Percentiles rank a stretch among this genome's conserved stretches.
phyloP scores from a whole-genome alignment of 305 asterid species.

The Coffea humblotiana region DNA sequence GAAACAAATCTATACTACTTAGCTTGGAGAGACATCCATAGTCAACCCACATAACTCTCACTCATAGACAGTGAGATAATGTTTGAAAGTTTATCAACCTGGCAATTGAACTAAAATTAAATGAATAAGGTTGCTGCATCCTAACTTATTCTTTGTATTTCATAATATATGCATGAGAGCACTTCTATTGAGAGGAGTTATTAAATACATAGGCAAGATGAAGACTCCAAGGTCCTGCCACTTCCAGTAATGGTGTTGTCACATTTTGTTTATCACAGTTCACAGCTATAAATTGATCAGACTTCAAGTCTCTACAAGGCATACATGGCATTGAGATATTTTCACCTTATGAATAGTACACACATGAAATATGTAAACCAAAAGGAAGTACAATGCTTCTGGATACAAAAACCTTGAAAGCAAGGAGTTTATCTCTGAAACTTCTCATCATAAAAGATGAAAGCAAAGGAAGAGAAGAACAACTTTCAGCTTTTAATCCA shows the following conservation, averaged over 20 bases:
- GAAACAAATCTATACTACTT: no score
- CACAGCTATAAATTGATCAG: neutral
- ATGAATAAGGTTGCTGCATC: neutral
- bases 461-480: neutral
- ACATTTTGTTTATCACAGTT: neutral
- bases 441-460: neutral
- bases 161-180: neutral
- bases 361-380: neutral
- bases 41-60: no score
- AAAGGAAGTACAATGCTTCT: neutral
- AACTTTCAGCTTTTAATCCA: neutral
- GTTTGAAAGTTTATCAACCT: no score
- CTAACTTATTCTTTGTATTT: neutral
- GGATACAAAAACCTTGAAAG: neutral
- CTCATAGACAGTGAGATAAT: no score
- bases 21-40: neutral
- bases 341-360: neutral
- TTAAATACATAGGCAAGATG: neutral
- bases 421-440: no score
- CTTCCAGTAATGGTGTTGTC: neutral
- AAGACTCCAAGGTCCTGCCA: neutral
- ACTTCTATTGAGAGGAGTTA: no score
- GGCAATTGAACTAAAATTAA: neutral
- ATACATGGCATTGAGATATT: no score
- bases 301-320: neutral